Conservation (phyloP, 495 filamentous ascomycete species). For the Neurospora sp. region DNA sequence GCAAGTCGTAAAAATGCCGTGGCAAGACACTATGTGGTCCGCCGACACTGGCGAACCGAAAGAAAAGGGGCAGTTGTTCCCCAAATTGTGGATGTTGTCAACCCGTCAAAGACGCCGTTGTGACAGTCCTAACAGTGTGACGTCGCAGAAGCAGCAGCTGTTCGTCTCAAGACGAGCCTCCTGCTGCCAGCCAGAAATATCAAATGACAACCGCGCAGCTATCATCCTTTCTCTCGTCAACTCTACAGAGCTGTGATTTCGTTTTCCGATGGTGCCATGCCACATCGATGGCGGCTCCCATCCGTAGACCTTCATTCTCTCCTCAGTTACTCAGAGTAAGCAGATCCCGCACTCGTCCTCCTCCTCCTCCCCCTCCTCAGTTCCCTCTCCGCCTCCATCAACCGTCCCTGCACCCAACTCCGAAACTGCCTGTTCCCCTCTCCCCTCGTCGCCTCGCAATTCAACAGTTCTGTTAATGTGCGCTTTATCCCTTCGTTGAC, state of each 20-base stretch:
- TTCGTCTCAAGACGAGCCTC: neutral
- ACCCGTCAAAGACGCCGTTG: neutral
- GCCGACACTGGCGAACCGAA: neutral
- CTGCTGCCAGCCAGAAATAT: neutral
- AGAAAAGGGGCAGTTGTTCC: neutral
- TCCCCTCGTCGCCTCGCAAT: conserved; percentile 45
- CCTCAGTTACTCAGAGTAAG: neutral
- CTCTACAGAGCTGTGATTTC: no score
- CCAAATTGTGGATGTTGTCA: neutral
- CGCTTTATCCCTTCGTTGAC: conserved; percentile 58
- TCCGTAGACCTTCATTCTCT: no score
- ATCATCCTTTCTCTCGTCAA: no score
- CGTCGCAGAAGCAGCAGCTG: no score
- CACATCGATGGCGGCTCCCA: no score
- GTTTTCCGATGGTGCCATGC: no score
- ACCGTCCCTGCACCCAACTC: conserved; percentile 50
- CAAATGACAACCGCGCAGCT: neutral
- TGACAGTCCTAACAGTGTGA: neutral
- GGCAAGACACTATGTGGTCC: neutral
- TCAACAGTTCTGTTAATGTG: conserved; percentile 54
- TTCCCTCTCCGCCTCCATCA: conserved; percentile 57
- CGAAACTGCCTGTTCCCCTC: conserved; percentile 41
- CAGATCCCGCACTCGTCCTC: conserved; percentile 18
- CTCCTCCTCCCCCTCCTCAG: conserved; percentile 37
- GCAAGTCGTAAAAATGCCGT: conserved; percentile 1